These are phyloP conservation scores for Globisporangium polare DNA, from an alignment of 352 stramenopile species.

Conservation along the genomic window DNA sequence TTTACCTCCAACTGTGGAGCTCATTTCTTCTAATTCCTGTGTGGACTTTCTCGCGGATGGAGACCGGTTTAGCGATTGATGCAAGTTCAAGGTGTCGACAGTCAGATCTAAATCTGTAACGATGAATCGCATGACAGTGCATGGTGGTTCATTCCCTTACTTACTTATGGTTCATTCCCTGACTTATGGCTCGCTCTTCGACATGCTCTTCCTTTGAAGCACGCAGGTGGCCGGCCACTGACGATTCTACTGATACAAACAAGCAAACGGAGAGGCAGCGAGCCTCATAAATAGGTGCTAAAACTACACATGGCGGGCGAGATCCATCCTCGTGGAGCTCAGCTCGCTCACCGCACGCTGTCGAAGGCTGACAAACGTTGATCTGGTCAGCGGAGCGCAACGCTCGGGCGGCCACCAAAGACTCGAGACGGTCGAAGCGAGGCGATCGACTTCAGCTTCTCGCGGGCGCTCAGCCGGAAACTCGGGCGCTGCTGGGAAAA, in stretches of 20 bases:
- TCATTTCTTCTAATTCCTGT: no score
- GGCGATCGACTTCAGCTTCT: slow-evolving; percentile 28
- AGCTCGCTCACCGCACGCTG: background rate
- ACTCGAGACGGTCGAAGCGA: slow-evolving; percentile 24
- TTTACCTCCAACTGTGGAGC: no score
- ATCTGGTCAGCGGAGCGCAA: background rate
- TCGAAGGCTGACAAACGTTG: background rate
- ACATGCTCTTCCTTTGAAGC: slow-evolving; percentile 14
- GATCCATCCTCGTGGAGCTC: background rate
- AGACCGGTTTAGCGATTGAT: no score
- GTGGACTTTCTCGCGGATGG: no score
- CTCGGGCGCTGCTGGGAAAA: slow-evolving; percentile 17
- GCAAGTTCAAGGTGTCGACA: no score
- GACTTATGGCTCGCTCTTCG: background rate
- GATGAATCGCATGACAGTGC: background rate
- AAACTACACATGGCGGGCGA: background rate
- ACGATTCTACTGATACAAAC: slow-evolving; percentile 1
- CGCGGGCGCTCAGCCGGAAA: slow-evolving; percentile 22
- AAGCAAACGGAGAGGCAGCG: background rate
- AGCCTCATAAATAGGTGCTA: slow-evolving; percentile 12
- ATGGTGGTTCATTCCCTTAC: background rate
- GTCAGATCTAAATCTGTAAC: no score
- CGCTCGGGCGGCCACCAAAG: background rate
- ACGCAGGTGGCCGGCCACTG: background rate
- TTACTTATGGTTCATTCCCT: background rate